These are phyloP conservation scores for Naumovozyma dairenensis DNA, from an alignment of 805 yeast species.

Conservation along the genomic window DNA sequence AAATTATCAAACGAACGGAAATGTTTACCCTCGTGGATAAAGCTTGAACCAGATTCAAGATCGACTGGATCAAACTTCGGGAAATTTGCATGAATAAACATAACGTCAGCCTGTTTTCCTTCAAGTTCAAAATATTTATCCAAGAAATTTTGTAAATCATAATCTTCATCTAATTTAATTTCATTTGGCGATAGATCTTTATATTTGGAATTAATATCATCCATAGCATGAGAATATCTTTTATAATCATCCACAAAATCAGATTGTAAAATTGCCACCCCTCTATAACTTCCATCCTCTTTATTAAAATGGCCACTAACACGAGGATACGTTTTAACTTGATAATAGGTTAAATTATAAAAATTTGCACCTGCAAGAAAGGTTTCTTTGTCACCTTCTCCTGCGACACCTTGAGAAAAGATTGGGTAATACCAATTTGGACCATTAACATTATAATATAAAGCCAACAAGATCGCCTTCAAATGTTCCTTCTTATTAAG, in stretches of 20 bases:
- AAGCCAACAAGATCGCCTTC: conserved; percentile 46
- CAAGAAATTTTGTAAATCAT: conserved; percentile 4
- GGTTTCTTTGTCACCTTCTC: conserved; percentile 75
- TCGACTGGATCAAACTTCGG: conserved; percentile 33
- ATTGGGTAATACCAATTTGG: conserved; percentile 60
- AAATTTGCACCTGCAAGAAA: conserved; percentile 56
- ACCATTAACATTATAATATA: conserved; percentile 60
- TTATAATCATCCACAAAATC: conserved; percentile 55
- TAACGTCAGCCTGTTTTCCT: conserved; percentile 14
- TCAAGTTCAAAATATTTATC: conserved; percentile 6
- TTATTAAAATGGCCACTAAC: conserved; percentile 31
- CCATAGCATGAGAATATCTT: conserved; percentile 11
- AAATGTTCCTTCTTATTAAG: conserved; percentile 52
- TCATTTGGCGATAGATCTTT: conserved; percentile 2
- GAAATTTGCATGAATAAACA: conserved; percentile 33
- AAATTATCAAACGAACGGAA: conserved; percentile 12
- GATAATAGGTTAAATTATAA: conserved; percentile 38
- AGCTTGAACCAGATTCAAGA: conserved; percentile 12
- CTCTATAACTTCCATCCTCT: conserved; percentile 34
- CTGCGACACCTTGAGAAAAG: conserved; percentile 66
- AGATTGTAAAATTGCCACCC: conserved; percentile 70
- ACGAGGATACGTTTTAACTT: conserved; percentile 32
- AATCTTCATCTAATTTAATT: conserved; percentile 4
- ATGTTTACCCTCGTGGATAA: conserved; percentile 10
- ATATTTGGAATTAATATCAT: conserved; percentile 5